Base-by-base conservation (phyloP, 768 basidiomycete species). In the Calocybe indica region DNA sequence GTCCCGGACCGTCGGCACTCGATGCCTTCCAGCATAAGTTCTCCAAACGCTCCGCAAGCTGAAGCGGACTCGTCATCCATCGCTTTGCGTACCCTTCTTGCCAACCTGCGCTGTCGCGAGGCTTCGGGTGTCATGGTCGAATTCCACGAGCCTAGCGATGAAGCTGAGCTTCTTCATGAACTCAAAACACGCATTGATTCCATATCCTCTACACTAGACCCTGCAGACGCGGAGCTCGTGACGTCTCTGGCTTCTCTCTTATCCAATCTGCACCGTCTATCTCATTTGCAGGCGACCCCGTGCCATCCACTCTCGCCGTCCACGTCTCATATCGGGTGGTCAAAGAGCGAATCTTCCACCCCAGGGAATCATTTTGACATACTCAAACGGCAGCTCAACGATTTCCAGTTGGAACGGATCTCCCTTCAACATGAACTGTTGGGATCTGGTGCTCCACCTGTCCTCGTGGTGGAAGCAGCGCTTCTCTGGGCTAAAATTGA, bases 401-500 rank as follows among this genome's bases (percentile, higher is more conserved):
- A 82, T 50, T 61, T 91, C 8, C 84, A 85, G 59, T 57, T 80
- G 29, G 77, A 81, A 53, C 71, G 78, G 4, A 69, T 72, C 30
- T 71, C 76, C 5, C 68, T 69, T 4, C 72, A 71, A 40, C 60
- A 68, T 12, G 67, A 63, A 5, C 51, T 65, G 11, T 55, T 70
- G 7, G 54, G 64, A 5, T 63, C 65, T 6, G 68, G 62, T 30
- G 58, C 68, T 15, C 68, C 75, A 14, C 80, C 80, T 3, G 69
- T 70, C 9, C 67, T 73, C 33, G 71, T 60, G 7, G 78, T 85
- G 1, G 82, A 86, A 57, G 66, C 73, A 1, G 74, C 84, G 0
- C 69, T 90, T 9, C 66, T 93, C 0, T 93, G 90, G 89, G 68
- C 78, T 2, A 72, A 76, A 32, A 82, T 92, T 30, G 88, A 90